phyloP scores from a whole-genome alignment of 345 rosid species.

The Rhodamnia rubescens region DNA sequence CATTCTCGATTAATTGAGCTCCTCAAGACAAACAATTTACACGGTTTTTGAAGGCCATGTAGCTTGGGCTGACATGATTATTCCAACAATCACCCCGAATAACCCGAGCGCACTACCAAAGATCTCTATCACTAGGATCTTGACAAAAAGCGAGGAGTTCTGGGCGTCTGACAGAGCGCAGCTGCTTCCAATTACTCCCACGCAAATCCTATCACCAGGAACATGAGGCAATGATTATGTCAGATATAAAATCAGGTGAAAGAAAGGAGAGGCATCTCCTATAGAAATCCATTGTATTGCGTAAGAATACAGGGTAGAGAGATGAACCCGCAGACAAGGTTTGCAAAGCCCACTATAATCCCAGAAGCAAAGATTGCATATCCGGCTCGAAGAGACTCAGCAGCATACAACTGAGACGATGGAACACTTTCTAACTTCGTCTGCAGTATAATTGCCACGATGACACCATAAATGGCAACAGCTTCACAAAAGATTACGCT shows the following conservation, averaged over 20 bases:
- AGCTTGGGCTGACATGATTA: slow-evolving; percentile 99
- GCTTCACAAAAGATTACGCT: slow-evolving; percentile 99
- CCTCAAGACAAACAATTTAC: slow-evolving; percentile 3
- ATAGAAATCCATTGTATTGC: background rate
- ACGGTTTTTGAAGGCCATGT: slow-evolving; percentile 71
- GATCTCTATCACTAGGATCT: slow-evolving; percentile 97
- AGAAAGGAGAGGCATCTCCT: background rate
- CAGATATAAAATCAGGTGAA: background rate
- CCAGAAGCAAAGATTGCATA: slow-evolving; percentile 99
- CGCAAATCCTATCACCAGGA: slow-evolving; percentile 54
- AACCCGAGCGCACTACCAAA: slow-evolving; percentile 97
- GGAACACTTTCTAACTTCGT: slow-evolving; percentile 97
- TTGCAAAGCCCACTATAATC: slow-evolving; percentile 96
- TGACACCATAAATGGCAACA: slow-evolving; percentile 97
- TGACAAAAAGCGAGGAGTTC: slow-evolving; percentile 89
- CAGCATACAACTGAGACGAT: slow-evolving; percentile 45
- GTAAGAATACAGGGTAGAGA: slow-evolving; percentile 7
- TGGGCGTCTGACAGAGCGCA: slow-evolving; percentile 98
- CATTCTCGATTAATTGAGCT: background rate
- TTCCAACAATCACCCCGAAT: slow-evolving; percentile 98
- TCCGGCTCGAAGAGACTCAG: slow-evolving; percentile 99
- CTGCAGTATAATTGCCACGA: slow-evolving; percentile 93
- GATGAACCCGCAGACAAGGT: slow-evolving; percentile 90
- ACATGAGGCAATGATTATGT: background rate
- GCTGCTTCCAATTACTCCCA: slow-evolving; percentile 97